phyloP scores from a whole-genome alignment of 495 filamentous ascomycete species.

The Aspergillus olivimuriae region DNA sequence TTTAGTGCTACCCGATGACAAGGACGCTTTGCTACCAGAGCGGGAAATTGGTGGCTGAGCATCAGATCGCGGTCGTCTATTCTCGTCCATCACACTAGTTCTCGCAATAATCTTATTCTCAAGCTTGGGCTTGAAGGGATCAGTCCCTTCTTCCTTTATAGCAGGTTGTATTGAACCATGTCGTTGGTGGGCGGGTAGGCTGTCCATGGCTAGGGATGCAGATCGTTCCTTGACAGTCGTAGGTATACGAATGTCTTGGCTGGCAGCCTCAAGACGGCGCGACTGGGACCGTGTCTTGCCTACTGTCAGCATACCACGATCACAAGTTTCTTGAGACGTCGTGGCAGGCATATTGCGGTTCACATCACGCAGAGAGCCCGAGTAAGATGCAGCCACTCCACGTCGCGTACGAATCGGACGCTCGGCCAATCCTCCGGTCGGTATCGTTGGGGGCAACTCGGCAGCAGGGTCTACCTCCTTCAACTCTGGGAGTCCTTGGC shows the following conservation, averaged over 20 bases:
- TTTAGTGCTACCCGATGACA: slow-evolving; percentile 18
- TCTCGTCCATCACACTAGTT: slow-evolving; percentile 6
- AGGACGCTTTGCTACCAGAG: slow-evolving; percentile 27
- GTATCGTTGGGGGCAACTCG: slow-evolving; percentile 7
- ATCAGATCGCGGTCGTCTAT: slow-evolving; percentile 9
- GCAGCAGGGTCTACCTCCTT: slow-evolving; percentile 12
- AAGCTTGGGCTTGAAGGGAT: neutral
- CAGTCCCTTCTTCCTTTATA: slow-evolving; percentile 4
- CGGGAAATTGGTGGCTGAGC: slow-evolving; percentile 17
- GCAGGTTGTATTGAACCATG: slow-evolving; percentile 6
- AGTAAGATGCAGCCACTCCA: slow-evolving; percentile 33
- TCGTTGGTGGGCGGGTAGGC: slow-evolving; percentile 7
- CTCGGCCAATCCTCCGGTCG: slow-evolving; percentile 34
- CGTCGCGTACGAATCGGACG: slow-evolving; percentile 36
- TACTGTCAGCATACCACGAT: slow-evolving; percentile 30
- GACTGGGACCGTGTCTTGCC: slow-evolving; percentile 45
- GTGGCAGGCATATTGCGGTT: slow-evolving; percentile 23
- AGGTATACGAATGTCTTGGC: slow-evolving; percentile 14
- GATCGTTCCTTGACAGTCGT: slow-evolving; percentile 18
- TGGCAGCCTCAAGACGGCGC: slow-evolving; percentile 31
- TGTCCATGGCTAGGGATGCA: slow-evolving; percentile 17
- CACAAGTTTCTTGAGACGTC: slow-evolving; percentile 24
- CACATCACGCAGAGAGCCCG: slow-evolving; percentile 24
- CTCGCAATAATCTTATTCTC: slow-evolving; percentile 1
- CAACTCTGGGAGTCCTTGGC: slow-evolving; percentile 14